Evolutionary conservation across 1,284 basidiomycete species (phyloP).

Genomic region (Xerocomus nothofagi): DNA sequence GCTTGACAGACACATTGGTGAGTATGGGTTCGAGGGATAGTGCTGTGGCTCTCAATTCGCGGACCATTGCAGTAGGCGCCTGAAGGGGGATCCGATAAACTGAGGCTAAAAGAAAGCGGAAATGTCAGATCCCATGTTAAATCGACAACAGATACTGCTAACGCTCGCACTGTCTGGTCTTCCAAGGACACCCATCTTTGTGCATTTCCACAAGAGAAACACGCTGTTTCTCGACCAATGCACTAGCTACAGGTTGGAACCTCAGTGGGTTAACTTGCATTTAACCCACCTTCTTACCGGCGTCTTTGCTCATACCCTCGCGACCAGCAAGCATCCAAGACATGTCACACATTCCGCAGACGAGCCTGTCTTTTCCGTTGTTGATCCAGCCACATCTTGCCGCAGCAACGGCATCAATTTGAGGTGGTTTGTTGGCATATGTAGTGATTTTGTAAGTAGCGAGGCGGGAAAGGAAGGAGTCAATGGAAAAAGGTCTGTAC

Average conservation of each 20-base stretch:
- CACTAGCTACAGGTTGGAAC: constrained; percentile 46
- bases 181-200: constrained; percentile 82
- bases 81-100: constrained; percentile 75
- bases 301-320: constrained; percentile 68
- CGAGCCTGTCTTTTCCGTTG: constrained; percentile 70
- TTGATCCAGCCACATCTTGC: constrained; percentile 78
- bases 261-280: constrained; percentile 17
- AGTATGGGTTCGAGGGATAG: constrained; percentile 51
- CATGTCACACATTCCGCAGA: constrained; percentile 65
- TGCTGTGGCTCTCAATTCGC: constrained; percentile 59
- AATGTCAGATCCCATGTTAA: constrained; percentile 4
- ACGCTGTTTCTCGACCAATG: constrained; percentile 71
- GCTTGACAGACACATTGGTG: constrained; percentile 57
- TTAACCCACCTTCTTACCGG: constrained; percentile 55
- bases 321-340: constrained; percentile 71
- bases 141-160: constrained; percentile 15
- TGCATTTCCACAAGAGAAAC: constrained; percentile 63
- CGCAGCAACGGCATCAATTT: constrained; percentile 74
- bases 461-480: constrained; percentile 69
- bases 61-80: constrained; percentile 58
- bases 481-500: constrained; percentile 73
- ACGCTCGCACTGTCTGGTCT: constrained; percentile 75
- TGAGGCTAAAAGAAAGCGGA: constrained; percentile 46
- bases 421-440: constrained; percentile 71
- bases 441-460: constrained; percentile 75